These are phyloP conservation scores for Metschnikowia henanensis DNA, from an alignment of 805 yeast genomes.

Conservation along the genomic window DNA sequence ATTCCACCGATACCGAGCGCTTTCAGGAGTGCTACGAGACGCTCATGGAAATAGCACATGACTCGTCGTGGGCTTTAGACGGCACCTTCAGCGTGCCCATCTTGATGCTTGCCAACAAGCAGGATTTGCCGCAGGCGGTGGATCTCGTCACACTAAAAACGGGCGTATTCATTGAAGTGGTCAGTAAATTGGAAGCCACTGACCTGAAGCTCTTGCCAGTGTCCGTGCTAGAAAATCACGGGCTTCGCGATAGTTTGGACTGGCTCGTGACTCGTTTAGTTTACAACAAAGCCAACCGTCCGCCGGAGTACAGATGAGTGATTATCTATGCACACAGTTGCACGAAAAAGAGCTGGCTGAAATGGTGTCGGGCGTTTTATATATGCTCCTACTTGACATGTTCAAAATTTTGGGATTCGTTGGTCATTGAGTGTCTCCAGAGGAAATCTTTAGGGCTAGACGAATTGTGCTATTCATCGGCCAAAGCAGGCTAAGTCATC, in stretches of 20 bases:
- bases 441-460: too few species aligned
- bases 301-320: slow-evolving; percentile 46
- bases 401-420: too few species aligned
- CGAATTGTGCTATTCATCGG: too few species aligned
- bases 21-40: slow-evolving; percentile 80
- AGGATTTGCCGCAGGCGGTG: slow-evolving; percentile 60
- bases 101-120: slow-evolving; percentile 93
- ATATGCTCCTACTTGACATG: too few species aligned
- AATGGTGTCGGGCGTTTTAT: too few species aligned
- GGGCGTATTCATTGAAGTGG: slow-evolving; percentile 82
- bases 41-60: slow-evolving; percentile 47
- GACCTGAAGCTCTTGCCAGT: slow-evolving; percentile 90
- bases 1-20: slow-evolving; percentile 81
- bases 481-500: too few species aligned
- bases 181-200: slow-evolving; percentile 79
- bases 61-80: slow-evolving; percentile 39
- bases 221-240: slow-evolving; percentile 81
- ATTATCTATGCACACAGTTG: not conserved
- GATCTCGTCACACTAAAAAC: slow-evolving; percentile 62
- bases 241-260: slow-evolving; percentile 82
- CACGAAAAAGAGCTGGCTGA: not conserved
- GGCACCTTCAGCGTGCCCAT: slow-evolving; percentile 70
- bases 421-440: too few species aligned
- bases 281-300: slow-evolving; percentile 60
- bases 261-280: slow-evolving; percentile 80